Conservation (phyloP, 2,329 filamentous ascomycete genomes). For the Neocatenulostroma microsporum region DNA sequence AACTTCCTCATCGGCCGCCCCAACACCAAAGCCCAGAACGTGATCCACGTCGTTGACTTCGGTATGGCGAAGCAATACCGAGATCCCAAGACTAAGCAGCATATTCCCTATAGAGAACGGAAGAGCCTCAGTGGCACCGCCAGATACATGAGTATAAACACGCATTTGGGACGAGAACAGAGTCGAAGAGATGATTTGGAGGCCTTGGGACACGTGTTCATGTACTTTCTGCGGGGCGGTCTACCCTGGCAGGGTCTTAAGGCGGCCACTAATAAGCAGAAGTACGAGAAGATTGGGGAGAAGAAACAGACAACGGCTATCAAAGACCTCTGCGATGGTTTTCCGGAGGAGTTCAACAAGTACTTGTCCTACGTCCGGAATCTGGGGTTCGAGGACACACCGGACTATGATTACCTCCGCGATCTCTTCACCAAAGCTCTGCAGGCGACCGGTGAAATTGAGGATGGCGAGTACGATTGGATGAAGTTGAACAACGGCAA, state of each 20-base stretch:
- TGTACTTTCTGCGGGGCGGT: slow-evolving; percentile 61
- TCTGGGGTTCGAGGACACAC: slow-evolving; percentile 95
- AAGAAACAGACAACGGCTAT: slow-evolving; percentile 98
- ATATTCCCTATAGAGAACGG: slow-evolving; percentile 93
- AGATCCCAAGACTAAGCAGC: slow-evolving; percentile 97
- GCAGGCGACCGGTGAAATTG: slow-evolving; percentile 87
- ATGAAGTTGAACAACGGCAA: slow-evolving; percentile 95
- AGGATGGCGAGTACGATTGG: slow-evolving; percentile 99
- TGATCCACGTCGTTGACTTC: slow-evolving; percentile 98
- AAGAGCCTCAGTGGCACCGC: slow-evolving; percentile 96
- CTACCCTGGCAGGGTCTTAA: slow-evolving; percentile 60
- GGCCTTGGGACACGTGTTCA: slow-evolving; percentile 64
- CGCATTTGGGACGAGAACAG: slow-evolving; percentile 91
- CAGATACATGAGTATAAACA: slow-evolving; percentile 99
- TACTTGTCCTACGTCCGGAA: slow-evolving; percentile 97
- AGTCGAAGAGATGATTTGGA: slow-evolving; percentile 93
- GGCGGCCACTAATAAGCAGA: slow-evolving; percentile 76
- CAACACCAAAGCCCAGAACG: slow-evolving; percentile 87
- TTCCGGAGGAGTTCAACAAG: slow-evolving; percentile 96
- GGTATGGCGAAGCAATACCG: slow-evolving; percentile 99
- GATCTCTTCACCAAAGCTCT: slow-evolving; percentile 94
- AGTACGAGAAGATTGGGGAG: slow-evolving; percentile 99
- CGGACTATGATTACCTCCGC: slow-evolving; percentile 95
- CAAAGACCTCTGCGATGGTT: slow-evolving; percentile 93
- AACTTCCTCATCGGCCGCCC: slow-evolving; percentile 96